Base-by-base conservation (phyloP, 75 land plant genomes). In the Isoetes taiwanensis region DNA sequence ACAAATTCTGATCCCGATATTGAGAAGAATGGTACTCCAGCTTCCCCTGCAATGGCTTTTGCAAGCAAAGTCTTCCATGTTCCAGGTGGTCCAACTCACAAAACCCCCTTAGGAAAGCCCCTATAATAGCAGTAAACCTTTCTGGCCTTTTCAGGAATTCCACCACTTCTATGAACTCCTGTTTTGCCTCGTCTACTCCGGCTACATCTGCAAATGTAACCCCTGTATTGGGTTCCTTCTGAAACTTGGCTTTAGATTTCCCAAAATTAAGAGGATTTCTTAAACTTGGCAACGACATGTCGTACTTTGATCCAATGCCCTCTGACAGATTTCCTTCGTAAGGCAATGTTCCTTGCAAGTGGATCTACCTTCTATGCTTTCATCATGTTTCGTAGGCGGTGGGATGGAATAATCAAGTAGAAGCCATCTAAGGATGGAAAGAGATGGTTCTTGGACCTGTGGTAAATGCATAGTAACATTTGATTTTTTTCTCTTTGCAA, bases 211-310 rank as follows among this genome's bases (percentile, higher is more conserved):
- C 25, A n/a, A 46, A 46, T 6, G 50, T 46, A 5, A 46, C 50
- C 19, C 50, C 50, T 19, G 50, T 46, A n/a, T 46, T 46, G 8
- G 50, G 50, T n/a, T 46, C 50, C 50, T 19, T 46, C 19, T 46
- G 50, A 16, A 46, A 46, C 50, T 46, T 46, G 6, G 50, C 50
- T n/a, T 46, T 91, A 5, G 97, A 91, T 58, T 91, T 97, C 43
- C 97, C 97, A 63, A 90, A 78, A 14, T 69, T 72, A n/a, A 91
- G 76, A n/a, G 97, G 97, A 32, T 76, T 78, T 0, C 95, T n/a
- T n/a, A n/a, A n/a, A n/a, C n/a, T n/a, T n/a, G n/a, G n/a, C n/a
- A n/a, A n/a, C n/a, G n/a, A n/a, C n/a, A n/a, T n/a, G n/a, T n/a
- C n/a, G n/a, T n/a, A n/a, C n/a, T n/a, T n/a, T n/a, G n/a, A n/a